A percentile compares a stretch with the other conserved stretches of the same genome.
Conservation (phyloP, 495 filamentous ascomycete species). For the Chaetomium tenue region DNA sequence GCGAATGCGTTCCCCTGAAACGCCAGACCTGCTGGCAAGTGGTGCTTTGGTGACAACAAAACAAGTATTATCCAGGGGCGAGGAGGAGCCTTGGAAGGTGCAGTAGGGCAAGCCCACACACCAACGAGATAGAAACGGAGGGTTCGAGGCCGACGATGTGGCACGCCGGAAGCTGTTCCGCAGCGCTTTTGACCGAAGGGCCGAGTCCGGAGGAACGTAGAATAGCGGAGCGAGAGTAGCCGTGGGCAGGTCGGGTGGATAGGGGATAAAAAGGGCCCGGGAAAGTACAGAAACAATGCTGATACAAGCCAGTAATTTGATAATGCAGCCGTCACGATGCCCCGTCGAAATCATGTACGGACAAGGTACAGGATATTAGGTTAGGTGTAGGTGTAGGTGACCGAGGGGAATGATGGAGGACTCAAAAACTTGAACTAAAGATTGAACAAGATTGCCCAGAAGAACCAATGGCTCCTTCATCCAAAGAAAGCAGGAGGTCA, state of each 20-base stretch:
- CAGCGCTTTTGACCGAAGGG: not conserved
- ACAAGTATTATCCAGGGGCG: not conserved
- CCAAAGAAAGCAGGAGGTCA: not conserved
- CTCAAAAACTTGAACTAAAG: not conserved
- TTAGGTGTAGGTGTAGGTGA: no score
- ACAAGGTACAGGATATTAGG: slow-evolving; percentile 1
- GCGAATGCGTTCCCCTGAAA: slow-evolving; percentile 12
- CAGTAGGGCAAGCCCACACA: not conserved
- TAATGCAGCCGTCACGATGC: not conserved
- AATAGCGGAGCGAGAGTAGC: slow-evolving; percentile 4
- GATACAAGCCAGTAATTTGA: not conserved
- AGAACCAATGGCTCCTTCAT: not conserved
- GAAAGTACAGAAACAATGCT: not conserved
- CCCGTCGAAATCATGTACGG: not conserved
- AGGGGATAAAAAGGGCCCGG: slow-evolving; percentile 1
- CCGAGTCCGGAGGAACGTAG: slow-evolving; percentile 17
- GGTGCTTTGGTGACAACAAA: slow-evolving; percentile 8
- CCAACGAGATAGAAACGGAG: not conserved
- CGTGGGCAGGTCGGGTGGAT: not conserved
- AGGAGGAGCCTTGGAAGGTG: not conserved
- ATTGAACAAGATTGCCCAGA: not conserved
- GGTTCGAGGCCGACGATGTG: slow-evolving; percentile 3
- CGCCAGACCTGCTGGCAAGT: slow-evolving; percentile 14
- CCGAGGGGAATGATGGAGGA: not conserved
- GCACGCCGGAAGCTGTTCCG: slow-evolving; percentile 9